These are phyloP conservation scores for Aureobasidium lini DNA, from an alignment of 2,329 filamentous ascomycete species.

Conservation along the genomic window DNA sequence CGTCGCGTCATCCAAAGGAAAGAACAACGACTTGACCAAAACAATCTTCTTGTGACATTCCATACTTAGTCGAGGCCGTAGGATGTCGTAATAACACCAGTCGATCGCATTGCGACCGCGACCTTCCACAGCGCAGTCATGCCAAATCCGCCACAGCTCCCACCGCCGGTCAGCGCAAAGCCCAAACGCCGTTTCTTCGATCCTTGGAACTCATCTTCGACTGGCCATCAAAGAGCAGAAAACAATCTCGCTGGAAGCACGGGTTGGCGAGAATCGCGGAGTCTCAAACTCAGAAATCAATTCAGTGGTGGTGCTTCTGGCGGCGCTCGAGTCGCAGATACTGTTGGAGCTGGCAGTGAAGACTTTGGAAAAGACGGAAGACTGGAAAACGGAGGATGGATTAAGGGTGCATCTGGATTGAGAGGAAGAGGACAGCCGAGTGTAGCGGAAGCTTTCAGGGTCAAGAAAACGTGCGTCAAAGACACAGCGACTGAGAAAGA, in stretches of 20 bases:
- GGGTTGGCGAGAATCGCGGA: constrained; percentile 65
- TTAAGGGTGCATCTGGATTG: constrained; percentile 40
- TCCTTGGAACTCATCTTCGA: constrained; percentile 92
- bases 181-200: constrained; percentile 90
- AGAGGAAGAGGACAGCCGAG: constrained; percentile 41
- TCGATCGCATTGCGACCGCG: not conserved
- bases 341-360: constrained; percentile 56
- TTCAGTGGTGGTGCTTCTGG: constrained; percentile 51
- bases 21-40: not conserved
- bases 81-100: not conserved
- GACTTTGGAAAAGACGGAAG: constrained; percentile 45
- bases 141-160: not conserved
- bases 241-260: constrained; percentile 53
- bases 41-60: not conserved
- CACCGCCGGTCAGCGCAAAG: constrained; percentile 69
- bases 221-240: constrained; percentile 70
- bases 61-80: not conserved
- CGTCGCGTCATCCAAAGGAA: constrained; percentile 11
- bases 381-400: constrained; percentile 47
- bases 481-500: constrained; percentile 5
- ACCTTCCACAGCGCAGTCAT: not conserved
- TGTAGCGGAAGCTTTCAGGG: constrained; percentile 26
- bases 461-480: constrained; percentile 12
- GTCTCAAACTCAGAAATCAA: constrained; percentile 62
- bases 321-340: constrained; percentile 54